Conservation (phyloP, 768 basidiomycete species). For the Pluteus cervinus region DNA sequence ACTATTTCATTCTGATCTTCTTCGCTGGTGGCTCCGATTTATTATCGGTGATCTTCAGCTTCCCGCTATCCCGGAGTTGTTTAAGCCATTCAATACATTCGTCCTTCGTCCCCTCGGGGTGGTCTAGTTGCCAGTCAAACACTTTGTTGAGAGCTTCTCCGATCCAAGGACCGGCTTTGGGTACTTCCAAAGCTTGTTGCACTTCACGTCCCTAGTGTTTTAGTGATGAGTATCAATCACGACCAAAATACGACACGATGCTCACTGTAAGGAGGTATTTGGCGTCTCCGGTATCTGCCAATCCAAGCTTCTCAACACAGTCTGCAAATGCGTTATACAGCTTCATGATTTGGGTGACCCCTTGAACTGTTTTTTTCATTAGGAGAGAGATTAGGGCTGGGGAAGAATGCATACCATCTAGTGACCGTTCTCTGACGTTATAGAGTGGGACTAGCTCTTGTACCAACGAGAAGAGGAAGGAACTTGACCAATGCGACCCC, state of each 20-base stretch:
- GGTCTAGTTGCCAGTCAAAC: constrained; percentile 79
- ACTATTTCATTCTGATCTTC: constrained; percentile 30
- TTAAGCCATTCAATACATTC: constrained; percentile 69
- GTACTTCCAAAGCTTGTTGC: constrained; percentile 40
- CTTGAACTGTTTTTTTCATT: constrained; percentile 26
- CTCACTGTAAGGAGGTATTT: constrained; percentile 78
- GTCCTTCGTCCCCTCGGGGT: constrained; percentile 61
- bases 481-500: constrained; percentile 65
- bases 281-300: constrained; percentile 58
- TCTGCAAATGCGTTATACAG: constrained; percentile 61
- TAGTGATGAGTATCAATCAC: constrained; percentile 2
- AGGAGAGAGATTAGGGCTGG: background rate
- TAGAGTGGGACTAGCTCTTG: constrained; percentile 61
- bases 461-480: constrained; percentile 69
- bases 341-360: constrained; percentile 42
- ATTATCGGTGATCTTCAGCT: constrained; percentile 18
- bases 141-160: constrained; percentile 58
- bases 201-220: constrained; percentile 65
- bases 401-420: constrained; percentile 37
- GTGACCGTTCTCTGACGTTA: constrained; percentile 27
- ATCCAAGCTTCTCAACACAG: constrained; percentile 53
- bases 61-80: constrained; percentile 44
- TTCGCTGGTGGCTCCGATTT: constrained; percentile 29
- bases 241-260: constrained; percentile 2
- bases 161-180: constrained; percentile 67